Percentiles rank a stretch among this genome's conserved stretches.
Evolutionary conservation across 208 protist species (phyloP).

Genomic region (Trypanosoma congolense): DNA sequence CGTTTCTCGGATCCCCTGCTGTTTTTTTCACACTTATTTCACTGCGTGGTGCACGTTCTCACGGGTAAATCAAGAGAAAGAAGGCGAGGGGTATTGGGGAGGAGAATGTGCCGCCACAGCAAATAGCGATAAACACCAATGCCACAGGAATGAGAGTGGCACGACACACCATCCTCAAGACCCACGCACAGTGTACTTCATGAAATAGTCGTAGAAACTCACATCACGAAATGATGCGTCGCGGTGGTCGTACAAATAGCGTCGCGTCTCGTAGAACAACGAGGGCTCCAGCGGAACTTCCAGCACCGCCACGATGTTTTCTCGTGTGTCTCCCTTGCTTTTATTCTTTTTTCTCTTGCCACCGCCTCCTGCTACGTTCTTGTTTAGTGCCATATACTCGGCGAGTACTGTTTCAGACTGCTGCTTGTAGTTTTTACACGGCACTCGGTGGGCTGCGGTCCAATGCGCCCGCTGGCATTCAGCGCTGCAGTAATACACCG

Average conservation of each 20-base stretch:
- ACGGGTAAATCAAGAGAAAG: too few relatives aligned
- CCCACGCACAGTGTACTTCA: constrained; percentile 67
- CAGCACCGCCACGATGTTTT: constrained; percentile 34
- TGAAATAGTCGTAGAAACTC: constrained; percentile 73
- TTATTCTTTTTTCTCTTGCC: constrained; percentile 21
- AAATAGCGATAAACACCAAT: too few relatives aligned
- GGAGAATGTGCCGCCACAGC: too few relatives aligned
- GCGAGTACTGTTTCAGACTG: constrained; percentile 28
- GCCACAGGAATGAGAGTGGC: neutral
- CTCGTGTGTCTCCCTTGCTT: constrained; percentile 6
- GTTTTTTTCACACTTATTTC: too few relatives aligned
- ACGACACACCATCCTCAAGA: constrained; percentile 2
- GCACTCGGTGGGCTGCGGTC: constrained; percentile 39
- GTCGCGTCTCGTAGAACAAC: constrained; percentile 65
- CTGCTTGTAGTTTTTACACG: constrained; percentile 62
- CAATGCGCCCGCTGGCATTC: constrained; percentile 71
- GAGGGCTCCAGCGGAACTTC: constrained; percentile 68
- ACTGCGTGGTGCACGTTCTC: too few relatives aligned
- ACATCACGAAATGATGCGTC: constrained; percentile 50
- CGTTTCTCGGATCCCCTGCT: too few relatives aligned
- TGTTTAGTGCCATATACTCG: constrained; percentile 52
- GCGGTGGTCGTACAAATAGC: constrained; percentile 70
- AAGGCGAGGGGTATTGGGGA: too few relatives aligned
- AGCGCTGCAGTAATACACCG: constrained; percentile 71
- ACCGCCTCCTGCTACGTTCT: constrained; percentile 8